Percentiles rank a stretch among this genome's conserved stretches.
These are phyloP conservation scores for Podospora anserina DNA, from an alignment of 495 filamentous ascomycete genomes.

Conservation along the genomic window DNA sequence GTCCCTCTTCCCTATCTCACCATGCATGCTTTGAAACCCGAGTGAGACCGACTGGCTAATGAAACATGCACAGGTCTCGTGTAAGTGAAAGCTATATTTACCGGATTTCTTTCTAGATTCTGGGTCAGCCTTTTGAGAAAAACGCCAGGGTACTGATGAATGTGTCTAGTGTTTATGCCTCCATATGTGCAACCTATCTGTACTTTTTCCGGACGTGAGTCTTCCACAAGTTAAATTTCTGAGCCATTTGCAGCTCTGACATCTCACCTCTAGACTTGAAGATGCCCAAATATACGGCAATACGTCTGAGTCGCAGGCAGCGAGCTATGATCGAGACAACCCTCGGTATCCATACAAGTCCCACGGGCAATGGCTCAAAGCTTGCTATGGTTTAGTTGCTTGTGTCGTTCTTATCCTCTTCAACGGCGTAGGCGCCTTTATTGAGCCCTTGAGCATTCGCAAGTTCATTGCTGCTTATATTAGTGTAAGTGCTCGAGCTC, in stretches of 20 bases:
- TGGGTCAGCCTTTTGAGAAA: no score
- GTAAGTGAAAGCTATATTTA: not conserved
- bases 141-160: not conserved
- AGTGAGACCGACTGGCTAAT: not conserved
- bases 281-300: conserved; percentile 35
- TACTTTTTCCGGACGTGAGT: conserved; percentile 42
- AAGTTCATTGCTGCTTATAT: conserved; percentile 50
- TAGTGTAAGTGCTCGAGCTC: conserved; percentile 35
- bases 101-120: no score
- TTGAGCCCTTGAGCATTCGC: conserved; percentile 36
- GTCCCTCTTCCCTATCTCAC: not conserved
- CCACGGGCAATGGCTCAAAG: conserved; percentile 47
- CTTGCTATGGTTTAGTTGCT: conserved; percentile 43
- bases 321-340: conserved; percentile 44
- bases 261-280: conserved; percentile 25
- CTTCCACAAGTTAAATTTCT: not conserved
- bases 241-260: not conserved
- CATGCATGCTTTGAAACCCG: not conserved
- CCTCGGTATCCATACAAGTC: conserved; percentile 47
- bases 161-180: conserved; percentile 41
- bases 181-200: conserved; percentile 46
- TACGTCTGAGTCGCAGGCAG: conserved; percentile 34
- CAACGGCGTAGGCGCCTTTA: conserved; percentile 44
- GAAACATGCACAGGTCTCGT: not conserved
- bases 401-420: conserved; percentile 45